Evolutionary conservation across 2,329 filamentous ascomycete genomes (phyloP).

Genomic region (Cryphonectria naterciae): DNA sequence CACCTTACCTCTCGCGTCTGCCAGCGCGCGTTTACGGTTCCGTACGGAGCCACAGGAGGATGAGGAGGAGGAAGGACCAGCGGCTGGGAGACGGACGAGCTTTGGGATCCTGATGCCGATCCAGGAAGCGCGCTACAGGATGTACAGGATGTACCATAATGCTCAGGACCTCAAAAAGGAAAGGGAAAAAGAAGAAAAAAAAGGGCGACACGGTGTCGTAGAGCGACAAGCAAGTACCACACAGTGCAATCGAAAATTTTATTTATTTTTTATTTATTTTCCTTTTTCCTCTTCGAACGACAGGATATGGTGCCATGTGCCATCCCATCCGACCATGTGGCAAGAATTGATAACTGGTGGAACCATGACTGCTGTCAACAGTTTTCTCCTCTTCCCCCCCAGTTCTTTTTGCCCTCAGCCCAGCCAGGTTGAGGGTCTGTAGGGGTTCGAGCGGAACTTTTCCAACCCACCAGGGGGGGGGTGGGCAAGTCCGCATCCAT

Average conservation of each 20-base stretch:
- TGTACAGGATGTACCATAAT: neutral
- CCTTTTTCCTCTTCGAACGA: neutral
- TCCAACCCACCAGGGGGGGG: neutral
- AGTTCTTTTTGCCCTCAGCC: neutral
- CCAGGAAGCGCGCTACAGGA: neutral
- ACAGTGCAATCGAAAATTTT: neutral
- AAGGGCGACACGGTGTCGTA: neutral
- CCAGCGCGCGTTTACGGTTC: slow-evolving; percentile 4
- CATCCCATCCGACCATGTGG: neutral
- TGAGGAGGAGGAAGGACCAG: neutral
- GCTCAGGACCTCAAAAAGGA: no score
- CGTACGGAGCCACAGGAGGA: neutral
- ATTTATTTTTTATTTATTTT: neutral
- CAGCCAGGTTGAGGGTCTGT: neutral
- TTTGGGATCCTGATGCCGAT: slow-evolving; percentile 3
- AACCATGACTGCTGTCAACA: neutral
- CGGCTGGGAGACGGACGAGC: neutral
- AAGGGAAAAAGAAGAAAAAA: neutral
- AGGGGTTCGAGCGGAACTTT: neutral
- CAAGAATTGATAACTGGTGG: neutral
- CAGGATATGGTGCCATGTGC: neutral
- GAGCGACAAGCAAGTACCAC: slow-evolving; percentile 4
- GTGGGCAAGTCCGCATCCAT: neutral
- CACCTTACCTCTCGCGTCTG: neutral
- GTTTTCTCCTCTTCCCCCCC: neutral